phyloP scores from a whole-genome alignment of 1,284 basidiomycete genomes.

The Puccinia sorghi region DNA sequence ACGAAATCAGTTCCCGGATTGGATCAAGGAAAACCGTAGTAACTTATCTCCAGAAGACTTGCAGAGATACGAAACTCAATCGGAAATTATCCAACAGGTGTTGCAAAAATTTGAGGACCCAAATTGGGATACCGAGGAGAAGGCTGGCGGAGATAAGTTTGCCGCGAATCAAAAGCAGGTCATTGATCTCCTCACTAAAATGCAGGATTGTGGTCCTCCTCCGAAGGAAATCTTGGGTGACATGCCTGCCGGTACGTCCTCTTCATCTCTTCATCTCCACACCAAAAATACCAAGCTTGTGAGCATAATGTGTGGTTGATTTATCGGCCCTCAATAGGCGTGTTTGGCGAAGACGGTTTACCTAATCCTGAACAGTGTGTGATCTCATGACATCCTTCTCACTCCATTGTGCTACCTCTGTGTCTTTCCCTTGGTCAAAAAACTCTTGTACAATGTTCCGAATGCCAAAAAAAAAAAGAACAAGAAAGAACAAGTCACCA shows the following conservation, averaged over 20 bases:
- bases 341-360: conserved; percentile 42
- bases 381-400: conserved; percentile 8
- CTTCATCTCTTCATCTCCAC: background rate
- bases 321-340: background rate
- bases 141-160: conserved; percentile 61
- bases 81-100: conserved; percentile 67
- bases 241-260: conserved; percentile 69
- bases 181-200: conserved; percentile 65
- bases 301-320: background rate
- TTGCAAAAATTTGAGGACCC: conserved; percentile 73
- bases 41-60: conserved; percentile 67
- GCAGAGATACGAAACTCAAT: conserved; percentile 71
- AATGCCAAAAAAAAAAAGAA: too few relatives aligned
- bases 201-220: conserved; percentile 82
- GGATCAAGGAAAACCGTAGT: conserved; percentile 66
- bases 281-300: background rate
- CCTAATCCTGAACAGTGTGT: conserved; percentile 48
- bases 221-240: conserved; percentile 89
- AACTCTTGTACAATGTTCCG: background rate
- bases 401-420: background rate
- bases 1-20: conserved; percentile 69
- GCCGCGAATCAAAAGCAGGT: conserved; percentile 67
- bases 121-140: conserved; percentile 55
- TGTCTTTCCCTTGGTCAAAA: background rate
- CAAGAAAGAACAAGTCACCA: too few relatives aligned